Base-by-base conservation (phyloP, 2,329 filamentous ascomycete genomes). In the Aspergillus sp. region DNA sequence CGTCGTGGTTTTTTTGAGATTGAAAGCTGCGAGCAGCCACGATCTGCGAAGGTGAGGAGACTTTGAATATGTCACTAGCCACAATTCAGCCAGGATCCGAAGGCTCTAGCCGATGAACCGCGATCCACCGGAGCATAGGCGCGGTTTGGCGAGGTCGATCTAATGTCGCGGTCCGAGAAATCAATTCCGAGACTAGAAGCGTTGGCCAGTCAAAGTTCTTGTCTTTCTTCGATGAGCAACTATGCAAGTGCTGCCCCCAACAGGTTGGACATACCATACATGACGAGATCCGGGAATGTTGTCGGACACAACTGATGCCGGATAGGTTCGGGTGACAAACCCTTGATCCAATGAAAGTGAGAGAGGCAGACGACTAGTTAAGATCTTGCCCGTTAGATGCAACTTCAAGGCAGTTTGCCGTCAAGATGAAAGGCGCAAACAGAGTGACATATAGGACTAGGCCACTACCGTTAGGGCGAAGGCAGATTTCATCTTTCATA, bases 371-470 rank as follows among this genome's bases (percentile, higher is more conserved):
- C 41, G 11, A 46, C 25, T 45, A 19, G 34, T 58, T 52, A 25
- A 22, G 43, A 58, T 52, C n/a, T 34, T 23, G 55, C 25, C 48
- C 45, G 25, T 58, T 28, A 13, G 46, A 34, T 52, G 55, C 55
- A 47, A 25, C 28, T 34, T 17, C n/a, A n/a, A 52, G 34, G 48
- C 48, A 46, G 55, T 58, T 58, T 58, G 55, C 48, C 38, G 55
- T 28, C 48, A 28, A 47, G 48, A 58, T 28, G 38, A 52, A 31
- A 41, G 48, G 48, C 53, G 23, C 55, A 52, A 52, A 58, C 48
- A 58, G 38, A 28, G 48, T 46, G 55, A 34, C 48, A 58, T 57
- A 51, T 51, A 58, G 34, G 46, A 57, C 52, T 41, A 25, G 50
- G 25, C 48, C 47, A 46, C 34, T 34, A 30, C 19, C 9, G 11